Conservation (phyloP, 352 stramenopile genomes). For the Globisporangium iwayamae region DNA sequence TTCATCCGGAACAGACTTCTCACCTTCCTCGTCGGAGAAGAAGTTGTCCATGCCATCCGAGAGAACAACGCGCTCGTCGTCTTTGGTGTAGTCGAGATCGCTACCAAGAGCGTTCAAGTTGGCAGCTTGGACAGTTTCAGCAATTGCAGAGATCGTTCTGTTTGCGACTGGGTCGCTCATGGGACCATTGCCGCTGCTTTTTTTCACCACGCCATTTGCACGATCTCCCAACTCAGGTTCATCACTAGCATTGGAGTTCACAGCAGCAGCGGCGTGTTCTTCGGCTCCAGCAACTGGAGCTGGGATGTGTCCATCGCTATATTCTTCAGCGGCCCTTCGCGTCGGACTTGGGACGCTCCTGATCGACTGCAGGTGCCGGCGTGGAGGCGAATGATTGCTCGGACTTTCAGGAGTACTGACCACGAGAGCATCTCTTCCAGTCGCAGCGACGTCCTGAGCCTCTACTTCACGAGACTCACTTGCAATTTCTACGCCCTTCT, state of each 20-base stretch:
- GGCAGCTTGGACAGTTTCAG: background rate
- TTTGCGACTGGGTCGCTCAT: background rate
- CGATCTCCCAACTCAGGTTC: background rate
- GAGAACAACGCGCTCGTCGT: constrained; percentile 3
- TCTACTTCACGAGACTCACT: background rate
- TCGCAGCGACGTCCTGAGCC: too few relatives aligned
- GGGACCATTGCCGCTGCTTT: background rate
- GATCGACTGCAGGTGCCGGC: background rate
- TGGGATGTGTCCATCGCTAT: background rate
- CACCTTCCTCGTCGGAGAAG: background rate
- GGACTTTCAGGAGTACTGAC: background rate
- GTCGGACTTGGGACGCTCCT: background rate
- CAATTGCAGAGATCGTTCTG: background rate
- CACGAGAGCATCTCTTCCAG: background rate
- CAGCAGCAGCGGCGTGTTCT: background rate
- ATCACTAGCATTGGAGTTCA: too few relatives aligned
- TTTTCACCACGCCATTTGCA: background rate
- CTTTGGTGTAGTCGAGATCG: constrained; percentile 3
- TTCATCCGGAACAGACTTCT: background rate
- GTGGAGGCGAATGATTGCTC: background rate
- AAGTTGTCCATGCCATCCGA: background rate
- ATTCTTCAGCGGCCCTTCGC: too few relatives aligned
- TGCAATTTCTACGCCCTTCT: background rate
- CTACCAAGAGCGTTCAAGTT: background rate
- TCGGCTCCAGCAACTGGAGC: background rate